These are phyloP conservation scores for Solanum etuberosum DNA, from an alignment of 257 asterid species.

Conservation along the genomic window DNA sequence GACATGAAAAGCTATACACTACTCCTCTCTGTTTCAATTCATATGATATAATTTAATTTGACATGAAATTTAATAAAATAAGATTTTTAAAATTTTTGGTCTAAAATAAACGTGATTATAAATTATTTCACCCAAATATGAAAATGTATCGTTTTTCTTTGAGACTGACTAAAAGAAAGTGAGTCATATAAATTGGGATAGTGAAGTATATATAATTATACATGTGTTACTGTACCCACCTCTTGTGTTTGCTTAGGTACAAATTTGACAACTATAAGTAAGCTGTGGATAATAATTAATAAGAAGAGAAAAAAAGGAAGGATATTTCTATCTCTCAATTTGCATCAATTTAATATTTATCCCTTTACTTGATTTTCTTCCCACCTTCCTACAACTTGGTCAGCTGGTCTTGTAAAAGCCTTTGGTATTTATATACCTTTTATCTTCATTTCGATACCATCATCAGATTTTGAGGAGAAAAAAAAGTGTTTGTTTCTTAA, in stretches of 20 bases:
- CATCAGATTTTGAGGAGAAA: not conserved
- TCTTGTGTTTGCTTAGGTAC: not conserved
- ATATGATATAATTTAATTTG: not conserved
- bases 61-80: fast-evolving
- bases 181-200: fast-evolving
- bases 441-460: not conserved
- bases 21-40: not conserved
- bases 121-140: not conserved
- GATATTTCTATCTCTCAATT: not conserved
- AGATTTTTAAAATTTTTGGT: fast-evolving
- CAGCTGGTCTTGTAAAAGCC: not conserved
- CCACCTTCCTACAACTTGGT: slow-evolving; percentile 1
- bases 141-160: fast-evolving
- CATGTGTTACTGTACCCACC: not conserved
- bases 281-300: not conserved
- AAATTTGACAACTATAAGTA: not conserved
- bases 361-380: not conserved
- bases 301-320: not conserved
- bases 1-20: not conserved
- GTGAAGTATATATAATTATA: not conserved
- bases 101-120: not conserved
- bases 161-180: fast-evolving
- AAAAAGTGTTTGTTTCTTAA: not conserved
- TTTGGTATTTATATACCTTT: not conserved
- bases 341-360: not conserved